phyloP scores from a whole-genome alignment of 345 rosid species.

The Hibiscus tridactylites region DNA sequence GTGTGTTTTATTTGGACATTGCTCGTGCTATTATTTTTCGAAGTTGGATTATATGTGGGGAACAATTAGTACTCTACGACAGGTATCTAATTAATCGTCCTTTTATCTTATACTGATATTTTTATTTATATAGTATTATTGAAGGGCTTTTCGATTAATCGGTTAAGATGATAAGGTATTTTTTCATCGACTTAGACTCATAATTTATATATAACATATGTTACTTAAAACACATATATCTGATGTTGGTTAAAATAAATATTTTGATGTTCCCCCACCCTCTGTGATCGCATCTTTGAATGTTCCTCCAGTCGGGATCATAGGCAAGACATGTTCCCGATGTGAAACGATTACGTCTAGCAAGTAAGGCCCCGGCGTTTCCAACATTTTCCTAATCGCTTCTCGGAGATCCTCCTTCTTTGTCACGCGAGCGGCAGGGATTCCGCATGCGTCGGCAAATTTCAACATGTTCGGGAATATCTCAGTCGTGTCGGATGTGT shows the following conservation, averaged over 20 bases:
- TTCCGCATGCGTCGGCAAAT: not conserved
- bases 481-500: not conserved
- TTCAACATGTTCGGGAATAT: not conserved
- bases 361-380: constrained; percentile 82
- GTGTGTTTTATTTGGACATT: too few species aligned
- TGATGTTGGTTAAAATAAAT: constrained; percentile 16
- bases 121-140: too few species aligned
- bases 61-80: too few species aligned
- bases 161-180: too few species aligned
- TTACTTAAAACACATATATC: too few species aligned
- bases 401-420: constrained; percentile 50
- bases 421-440: not conserved
- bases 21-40: too few species aligned
- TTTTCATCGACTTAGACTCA: too few species aligned
- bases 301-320: constrained; percentile 93
- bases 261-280: constrained; percentile 71
- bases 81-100: too few species aligned
- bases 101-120: too few species aligned
- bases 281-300: constrained; percentile 75
- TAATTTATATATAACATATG: too few species aligned
- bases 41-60: too few species aligned
- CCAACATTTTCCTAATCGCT: constrained; percentile 74
- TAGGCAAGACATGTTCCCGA: constrained; percentile 91
- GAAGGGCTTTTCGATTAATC: too few species aligned
- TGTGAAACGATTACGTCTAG: constrained; percentile 83